phyloP scores from a whole-genome alignment of 129 eudicot species.

The Helianthus tuberosus region DNA sequence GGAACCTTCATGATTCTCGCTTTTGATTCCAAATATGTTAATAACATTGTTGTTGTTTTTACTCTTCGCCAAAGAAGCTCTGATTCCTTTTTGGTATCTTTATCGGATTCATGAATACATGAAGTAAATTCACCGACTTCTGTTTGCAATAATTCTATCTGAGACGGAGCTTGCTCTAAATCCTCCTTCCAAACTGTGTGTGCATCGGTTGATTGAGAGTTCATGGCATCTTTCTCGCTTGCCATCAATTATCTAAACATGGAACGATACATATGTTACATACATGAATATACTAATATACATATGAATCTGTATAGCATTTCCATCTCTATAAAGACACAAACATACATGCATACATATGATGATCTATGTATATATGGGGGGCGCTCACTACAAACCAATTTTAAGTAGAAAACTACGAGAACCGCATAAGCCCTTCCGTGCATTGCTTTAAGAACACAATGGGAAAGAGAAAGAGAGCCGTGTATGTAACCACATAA shows the following conservation, averaged over 20 bases:
- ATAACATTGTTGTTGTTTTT: constrained; percentile 70
- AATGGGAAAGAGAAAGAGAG: too few relatives aligned
- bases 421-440: too few relatives aligned
- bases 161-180: constrained; percentile 59
- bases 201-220: constrained; percentile 47
- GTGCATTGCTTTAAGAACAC: too few relatives aligned
- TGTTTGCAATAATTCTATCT: constrained; percentile 70
- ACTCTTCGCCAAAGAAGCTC: constrained; percentile 86
- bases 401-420: too few relatives aligned
- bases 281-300: too few relatives aligned
- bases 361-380: not conserved
- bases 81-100: constrained; percentile 68
- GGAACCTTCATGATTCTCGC: constrained; percentile 85
- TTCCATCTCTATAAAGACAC: too few relatives aligned
- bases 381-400: too few relatives aligned
- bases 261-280: not conserved
- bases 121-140: constrained; percentile 68
- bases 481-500: too few relatives aligned
- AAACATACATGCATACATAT: too few relatives aligned
- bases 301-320: too few relatives aligned
- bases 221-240: constrained; percentile 52
- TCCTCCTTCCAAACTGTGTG: constrained; percentile 63
- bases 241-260: constrained; percentile 58
- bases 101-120: constrained; percentile 51
- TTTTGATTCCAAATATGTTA: constrained; percentile 84